phyloP scores from a whole-genome alignment of 2,329 filamentous ascomycete genomes.

The Monilinia polystroma region DNA sequence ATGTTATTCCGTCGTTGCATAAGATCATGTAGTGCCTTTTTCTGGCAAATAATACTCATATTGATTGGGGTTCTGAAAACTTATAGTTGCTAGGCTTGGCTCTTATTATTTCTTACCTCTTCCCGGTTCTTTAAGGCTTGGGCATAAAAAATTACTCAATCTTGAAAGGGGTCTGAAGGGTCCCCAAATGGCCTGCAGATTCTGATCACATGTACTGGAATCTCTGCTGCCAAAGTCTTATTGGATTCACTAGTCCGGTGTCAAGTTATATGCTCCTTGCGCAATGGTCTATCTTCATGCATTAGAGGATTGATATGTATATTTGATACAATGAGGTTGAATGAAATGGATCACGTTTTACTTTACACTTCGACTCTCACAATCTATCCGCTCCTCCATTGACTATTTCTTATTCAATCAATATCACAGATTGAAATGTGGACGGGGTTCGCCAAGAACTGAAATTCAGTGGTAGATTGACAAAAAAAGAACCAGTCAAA shows the following conservation, averaged over 20 bases:
- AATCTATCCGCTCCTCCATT: too few species aligned
- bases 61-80: too few species aligned
- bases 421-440: too few species aligned
- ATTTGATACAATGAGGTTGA: not conserved
- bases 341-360: not conserved
- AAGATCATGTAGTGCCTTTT: not conserved
- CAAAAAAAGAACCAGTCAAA: too few species aligned
- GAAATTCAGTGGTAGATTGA: too few species aligned
- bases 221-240: not conserved
- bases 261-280: not conserved
- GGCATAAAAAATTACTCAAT: not conserved
- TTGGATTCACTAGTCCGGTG: not conserved
- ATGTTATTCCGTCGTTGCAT: not conserved
- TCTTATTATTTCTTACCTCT: too few species aligned
- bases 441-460: too few species aligned
- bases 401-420: too few species aligned
- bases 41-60: not conserved
- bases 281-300: not conserved
- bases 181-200: not conserved
- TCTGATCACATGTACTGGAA: not conserved
- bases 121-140: not conserved
- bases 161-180: not conserved
- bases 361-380: too few species aligned
- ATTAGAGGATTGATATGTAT: not conserved
- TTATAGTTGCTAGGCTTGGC: not conserved